phyloP scores from a whole-genome alignment of 768 basidiomycete species.

The Calvatia gigantea region DNA sequence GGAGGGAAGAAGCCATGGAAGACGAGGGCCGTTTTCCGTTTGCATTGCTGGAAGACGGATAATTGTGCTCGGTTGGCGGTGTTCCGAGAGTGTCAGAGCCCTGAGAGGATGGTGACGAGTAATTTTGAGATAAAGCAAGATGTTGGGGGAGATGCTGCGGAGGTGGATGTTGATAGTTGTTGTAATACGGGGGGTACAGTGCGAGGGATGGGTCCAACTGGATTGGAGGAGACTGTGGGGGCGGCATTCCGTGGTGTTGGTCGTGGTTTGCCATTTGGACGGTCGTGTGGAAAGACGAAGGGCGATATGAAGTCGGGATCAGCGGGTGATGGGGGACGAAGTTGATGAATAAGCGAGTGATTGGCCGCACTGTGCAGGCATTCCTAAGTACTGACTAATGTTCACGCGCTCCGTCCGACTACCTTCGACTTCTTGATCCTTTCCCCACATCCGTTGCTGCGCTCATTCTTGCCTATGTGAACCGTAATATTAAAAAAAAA shows the following conservation, averaged over 20 bases:
- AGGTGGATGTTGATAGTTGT: conserved; percentile 47
- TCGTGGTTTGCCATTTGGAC: conserved; percentile 37
- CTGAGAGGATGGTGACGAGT: conserved; percentile 78
- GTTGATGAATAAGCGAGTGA: no score
- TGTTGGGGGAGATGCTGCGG: conserved; percentile 48
- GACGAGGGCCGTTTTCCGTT: conserved; percentile 71
- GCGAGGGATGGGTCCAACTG: conserved; percentile 71
- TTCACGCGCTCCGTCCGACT: no score
- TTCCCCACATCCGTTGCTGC: neutral
- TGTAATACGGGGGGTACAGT: conserved; percentile 66
- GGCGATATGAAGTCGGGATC: conserved; percentile 25
- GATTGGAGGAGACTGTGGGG: conserved; percentile 56
- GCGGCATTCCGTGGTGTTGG: conserved; percentile 45
- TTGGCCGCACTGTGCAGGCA: no score
- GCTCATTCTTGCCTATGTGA: neutral
- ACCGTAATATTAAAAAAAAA: no score
- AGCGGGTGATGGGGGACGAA: conserved; percentile 12
- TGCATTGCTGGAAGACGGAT: conserved; percentile 43
- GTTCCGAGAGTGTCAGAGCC: conserved; percentile 76
- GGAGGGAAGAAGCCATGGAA: conserved; percentile 34
- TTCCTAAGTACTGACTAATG: no score
- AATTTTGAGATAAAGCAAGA: conserved; percentile 51
- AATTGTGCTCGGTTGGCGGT: conserved; percentile 63
- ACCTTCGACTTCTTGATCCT: neutral
- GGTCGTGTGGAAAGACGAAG: conserved; percentile 27